These are phyloP conservation scores for Vitis riparia DNA, from an alignment of 164 flowering plant species.

Conservation along the genomic window DNA sequence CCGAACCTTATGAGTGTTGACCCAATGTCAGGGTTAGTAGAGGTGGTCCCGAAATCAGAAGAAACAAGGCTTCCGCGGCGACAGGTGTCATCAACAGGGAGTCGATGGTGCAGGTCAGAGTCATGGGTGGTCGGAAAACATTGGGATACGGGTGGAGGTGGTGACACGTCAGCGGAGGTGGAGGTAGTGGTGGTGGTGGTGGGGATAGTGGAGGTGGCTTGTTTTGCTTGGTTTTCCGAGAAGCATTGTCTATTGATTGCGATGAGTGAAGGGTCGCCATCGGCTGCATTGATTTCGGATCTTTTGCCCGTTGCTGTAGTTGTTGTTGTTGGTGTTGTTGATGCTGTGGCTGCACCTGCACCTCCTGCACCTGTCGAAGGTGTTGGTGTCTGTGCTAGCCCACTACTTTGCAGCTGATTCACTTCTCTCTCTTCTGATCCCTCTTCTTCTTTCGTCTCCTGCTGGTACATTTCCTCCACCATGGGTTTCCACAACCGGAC, in stretches of 20 bases:
- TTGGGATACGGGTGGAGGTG: slow-evolving; percentile 17
- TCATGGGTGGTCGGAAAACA: slow-evolving; percentile 6
- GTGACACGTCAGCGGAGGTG: slow-evolving; percentile 19
- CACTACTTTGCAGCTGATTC: slow-evolving; percentile 20
- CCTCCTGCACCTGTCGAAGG: slow-evolving; percentile 5
- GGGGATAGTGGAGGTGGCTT: slow-evolving; percentile 6
- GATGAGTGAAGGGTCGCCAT: slow-evolving; percentile 64
- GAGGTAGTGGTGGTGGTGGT: slow-evolving; percentile 11
- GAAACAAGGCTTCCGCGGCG: slow-evolving; percentile 21
- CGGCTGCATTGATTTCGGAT: slow-evolving; percentile 37
- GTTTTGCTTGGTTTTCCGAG: slow-evolving; percentile 42
- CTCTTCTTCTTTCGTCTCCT: slow-evolving; percentile 61
- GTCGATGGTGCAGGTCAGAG: slow-evolving; percentile 11
- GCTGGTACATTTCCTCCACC: slow-evolving; percentile 93
- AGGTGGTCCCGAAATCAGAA: slow-evolving; percentile 29
- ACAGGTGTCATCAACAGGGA: slow-evolving; percentile 25
- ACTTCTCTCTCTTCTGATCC: slow-evolving; percentile 26
- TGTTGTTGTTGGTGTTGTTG: slow-evolving; percentile 25
- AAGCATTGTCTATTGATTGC: slow-evolving; percentile 55
- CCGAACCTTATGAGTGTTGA: slow-evolving; percentile 54
- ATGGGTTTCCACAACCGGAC: slow-evolving; percentile 97
- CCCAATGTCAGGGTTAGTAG: slow-evolving; percentile 24
- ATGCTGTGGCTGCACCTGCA: slow-evolving; percentile 22
- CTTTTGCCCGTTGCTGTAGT: slow-evolving; percentile 30
- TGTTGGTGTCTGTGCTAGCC: slow-evolving; percentile 51